These are phyloP conservation scores for Hibiscus syriacus DNA, from an alignment of 345 rosid species.

Conservation along the genomic window DNA sequence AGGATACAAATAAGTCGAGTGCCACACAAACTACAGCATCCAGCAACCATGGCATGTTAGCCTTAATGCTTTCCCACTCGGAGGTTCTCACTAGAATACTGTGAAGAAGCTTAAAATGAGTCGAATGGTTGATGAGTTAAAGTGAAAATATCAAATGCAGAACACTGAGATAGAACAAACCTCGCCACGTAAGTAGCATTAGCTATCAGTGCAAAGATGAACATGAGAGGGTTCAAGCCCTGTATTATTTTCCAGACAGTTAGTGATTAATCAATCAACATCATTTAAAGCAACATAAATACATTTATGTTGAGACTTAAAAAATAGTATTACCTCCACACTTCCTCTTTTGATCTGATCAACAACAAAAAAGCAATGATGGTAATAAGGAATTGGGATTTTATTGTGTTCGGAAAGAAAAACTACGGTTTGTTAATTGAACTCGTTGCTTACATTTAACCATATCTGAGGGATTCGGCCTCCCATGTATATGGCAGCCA, in stretches of 20 bases:
- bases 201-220: slow-evolving; percentile 70
- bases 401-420: not conserved
- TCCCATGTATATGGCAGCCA: slow-evolving; percentile 99
- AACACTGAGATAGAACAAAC: slow-evolving; percentile 15
- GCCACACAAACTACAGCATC: slow-evolving; percentile 80
- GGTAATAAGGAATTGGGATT: slow-evolving; percentile 6
- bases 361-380: not conserved
- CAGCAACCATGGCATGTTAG: slow-evolving; percentile 90
- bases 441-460: slow-evolving; percentile 54
- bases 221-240: slow-evolving; percentile 97
- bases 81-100: slow-evolving; percentile 81
- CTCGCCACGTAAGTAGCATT: slow-evolving; percentile 77
- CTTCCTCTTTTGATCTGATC: slow-evolving; percentile 81
- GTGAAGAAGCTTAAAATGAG: not conserved
- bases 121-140: not conserved
- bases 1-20: slow-evolving; percentile 96
- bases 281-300: not conserved
- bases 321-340: slow-evolving; percentile 63
- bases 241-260: slow-evolving; percentile 11
- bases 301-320: not conserved
- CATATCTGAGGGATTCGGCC: slow-evolving; percentile 91
- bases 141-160: not conserved
- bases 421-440: not conserved
- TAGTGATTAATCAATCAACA: not conserved
- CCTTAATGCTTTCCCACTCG: slow-evolving; percentile 69